phyloP scores from a whole-genome alignment of 73 alveolate species.

The Effrenium voratum region DNA sequence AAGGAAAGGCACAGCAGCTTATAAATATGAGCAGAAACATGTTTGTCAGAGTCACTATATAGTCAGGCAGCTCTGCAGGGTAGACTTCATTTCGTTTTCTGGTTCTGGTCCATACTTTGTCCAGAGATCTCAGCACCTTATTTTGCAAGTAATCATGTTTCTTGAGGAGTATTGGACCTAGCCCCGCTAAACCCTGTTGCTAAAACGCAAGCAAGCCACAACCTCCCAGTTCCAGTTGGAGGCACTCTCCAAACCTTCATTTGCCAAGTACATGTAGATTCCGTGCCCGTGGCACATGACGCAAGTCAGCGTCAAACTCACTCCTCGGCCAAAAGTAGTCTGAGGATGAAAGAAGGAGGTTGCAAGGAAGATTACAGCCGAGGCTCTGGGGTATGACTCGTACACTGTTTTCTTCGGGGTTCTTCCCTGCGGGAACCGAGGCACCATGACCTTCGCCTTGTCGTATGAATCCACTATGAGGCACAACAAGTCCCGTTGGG shows the following conservation, averaged over 20 bases:
- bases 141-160: not conserved
- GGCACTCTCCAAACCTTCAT: not conserved
- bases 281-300: slow-evolving; percentile 35
- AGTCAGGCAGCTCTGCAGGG: not conserved
- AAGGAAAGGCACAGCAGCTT: not conserved
- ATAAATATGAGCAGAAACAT: not conserved
- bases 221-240: slow-evolving; percentile 45
- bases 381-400: not conserved
- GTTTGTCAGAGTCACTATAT: not conserved
- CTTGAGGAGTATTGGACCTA: not conserved
- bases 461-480: not conserved
- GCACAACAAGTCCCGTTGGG: not conserved
- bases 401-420: not conserved
- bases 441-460: not conserved
- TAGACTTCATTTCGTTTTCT: not conserved
- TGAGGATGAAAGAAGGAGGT: not conserved
- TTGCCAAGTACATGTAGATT: not conserved
- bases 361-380: not conserved
- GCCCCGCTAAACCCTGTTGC: not conserved
- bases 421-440: not conserved
- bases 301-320: not conserved
- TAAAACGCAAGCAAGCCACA: not conserved
- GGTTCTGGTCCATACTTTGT: not conserved
- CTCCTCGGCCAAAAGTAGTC: not conserved
- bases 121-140: not conserved